phyloP scores from a whole-genome alignment of 305 asterid genomes.

The Stenogyne calaminthoides region DNA sequence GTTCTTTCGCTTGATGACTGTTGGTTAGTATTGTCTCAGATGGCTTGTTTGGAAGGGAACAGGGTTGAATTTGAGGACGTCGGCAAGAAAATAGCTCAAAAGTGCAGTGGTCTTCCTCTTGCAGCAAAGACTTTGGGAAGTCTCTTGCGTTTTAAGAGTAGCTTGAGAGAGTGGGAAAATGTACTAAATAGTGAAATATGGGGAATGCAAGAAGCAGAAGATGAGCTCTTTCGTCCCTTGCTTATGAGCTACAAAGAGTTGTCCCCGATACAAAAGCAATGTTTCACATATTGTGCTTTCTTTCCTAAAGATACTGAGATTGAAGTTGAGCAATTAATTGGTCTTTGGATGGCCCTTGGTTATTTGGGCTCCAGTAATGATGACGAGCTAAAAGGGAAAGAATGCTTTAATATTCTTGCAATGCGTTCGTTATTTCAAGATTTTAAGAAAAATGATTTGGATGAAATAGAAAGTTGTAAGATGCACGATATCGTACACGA shows the following conservation, averaged over 20 bases:
- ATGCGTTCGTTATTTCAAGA: constrained; percentile 33
- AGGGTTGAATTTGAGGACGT: constrained; percentile 18
- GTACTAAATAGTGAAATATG: constrained; percentile 34
- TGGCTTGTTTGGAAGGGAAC: constrained; percentile 8
- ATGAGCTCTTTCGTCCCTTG: constrained; percentile 12
- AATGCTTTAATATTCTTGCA: neutral
- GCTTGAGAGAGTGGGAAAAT: neutral
- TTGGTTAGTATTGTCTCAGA: neutral
- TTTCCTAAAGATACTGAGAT: constrained; percentile 4
- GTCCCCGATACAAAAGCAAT: neutral
- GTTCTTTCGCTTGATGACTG: neutral
- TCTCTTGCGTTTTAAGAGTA: too few species aligned
- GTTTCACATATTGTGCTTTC: neutral
- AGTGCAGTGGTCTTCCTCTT: constrained; percentile 28
- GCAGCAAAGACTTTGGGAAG: too few species aligned
- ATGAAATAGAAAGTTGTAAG: constrained; percentile 16
- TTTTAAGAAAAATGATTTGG: neutral
- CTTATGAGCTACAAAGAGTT: neutral
- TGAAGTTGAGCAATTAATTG: constrained; percentile 23
- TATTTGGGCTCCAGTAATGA: neutral
- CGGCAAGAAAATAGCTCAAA: constrained; percentile 27
- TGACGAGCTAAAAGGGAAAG: constrained; percentile 16
- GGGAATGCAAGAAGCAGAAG: neutral
- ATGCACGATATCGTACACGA: constrained; percentile 37
- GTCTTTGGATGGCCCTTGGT: constrained; percentile 38